These are phyloP conservation scores for Xylariaceae sp. DNA, from an alignment of 2,329 filamentous ascomycete genomes.

Conservation along the genomic window DNA sequence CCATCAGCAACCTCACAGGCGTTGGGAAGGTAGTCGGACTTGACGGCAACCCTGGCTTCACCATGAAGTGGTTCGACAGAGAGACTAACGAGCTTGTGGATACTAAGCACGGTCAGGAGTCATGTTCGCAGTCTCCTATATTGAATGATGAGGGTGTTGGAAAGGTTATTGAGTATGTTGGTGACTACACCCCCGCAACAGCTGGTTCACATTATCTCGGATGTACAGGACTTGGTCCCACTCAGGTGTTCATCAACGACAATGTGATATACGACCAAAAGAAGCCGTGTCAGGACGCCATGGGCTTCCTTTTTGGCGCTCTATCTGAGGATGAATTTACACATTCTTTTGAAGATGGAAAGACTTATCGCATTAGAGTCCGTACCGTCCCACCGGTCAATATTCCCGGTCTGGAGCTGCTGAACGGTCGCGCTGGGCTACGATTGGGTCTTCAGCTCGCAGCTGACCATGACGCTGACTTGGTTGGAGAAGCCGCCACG, in stretches of 20 bases:
- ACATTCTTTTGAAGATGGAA: constrained; percentile 24
- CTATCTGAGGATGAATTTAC: constrained; percentile 27
- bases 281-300: constrained; percentile 27
- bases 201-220: constrained; percentile 29
- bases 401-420: constrained; percentile 22
- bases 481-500: constrained; percentile 46
- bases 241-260: constrained; percentile 27
- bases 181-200: constrained; percentile 27
- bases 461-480: constrained; percentile 30
- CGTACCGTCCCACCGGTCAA: constrained; percentile 25
- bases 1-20: constrained; percentile 14
- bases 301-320: constrained; percentile 31
- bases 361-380: constrained; percentile 28
- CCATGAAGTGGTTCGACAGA: constrained; percentile 25
- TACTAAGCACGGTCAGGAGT: constrained; percentile 19
- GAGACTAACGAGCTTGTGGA: constrained; percentile 19
- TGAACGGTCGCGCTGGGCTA: constrained; percentile 28
- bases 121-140: constrained; percentile 22
- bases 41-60: constrained; percentile 30
- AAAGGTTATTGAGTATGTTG: constrained; percentile 27
- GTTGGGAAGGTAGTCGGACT: constrained; percentile 26
- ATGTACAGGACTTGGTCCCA: constrained; percentile 27
- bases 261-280: constrained; percentile 28
- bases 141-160: constrained; percentile 20
- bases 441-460: constrained; percentile 29